phyloP scores from a whole-genome alignment of 257 asterid species.

The Nicotiana knightiana region DNA sequence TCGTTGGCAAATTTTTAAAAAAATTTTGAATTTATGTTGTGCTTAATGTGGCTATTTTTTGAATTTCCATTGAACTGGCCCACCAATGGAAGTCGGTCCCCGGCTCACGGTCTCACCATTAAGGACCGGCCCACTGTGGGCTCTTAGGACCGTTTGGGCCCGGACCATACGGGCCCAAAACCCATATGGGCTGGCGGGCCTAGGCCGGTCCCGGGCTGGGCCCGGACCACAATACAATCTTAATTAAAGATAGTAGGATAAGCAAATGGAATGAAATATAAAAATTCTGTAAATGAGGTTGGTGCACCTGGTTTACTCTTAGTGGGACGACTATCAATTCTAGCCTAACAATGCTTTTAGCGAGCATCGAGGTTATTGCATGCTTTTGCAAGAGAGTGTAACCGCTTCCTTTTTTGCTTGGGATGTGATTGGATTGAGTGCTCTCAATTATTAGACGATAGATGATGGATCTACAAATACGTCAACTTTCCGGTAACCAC shows the following conservation, averaged over 20 bases:
- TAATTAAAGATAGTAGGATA: neutral
- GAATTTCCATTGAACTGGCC: no score
- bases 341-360: neutral
- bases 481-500: neutral
- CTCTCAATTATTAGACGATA: neutral
- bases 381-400: neutral
- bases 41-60: no score
- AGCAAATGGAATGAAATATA: neutral
- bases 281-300: neutral
- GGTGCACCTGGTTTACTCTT: neutral
- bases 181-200: no score
- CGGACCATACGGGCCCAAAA: no score
- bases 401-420: neutral
- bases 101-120: no score
- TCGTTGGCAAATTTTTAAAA: no score
- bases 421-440: neutral
- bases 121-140: no score
- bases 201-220: no score
- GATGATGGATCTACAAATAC: neutral
- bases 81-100: no score
- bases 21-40: no score
- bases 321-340: neutral
- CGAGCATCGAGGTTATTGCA: neutral
- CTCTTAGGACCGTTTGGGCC: no score
- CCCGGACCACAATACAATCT: no score